These are phyloP conservation scores for Gremmenia infestans DNA, from an alignment of 2,329 filamentous ascomycete genomes.

Conservation along the genomic window DNA sequence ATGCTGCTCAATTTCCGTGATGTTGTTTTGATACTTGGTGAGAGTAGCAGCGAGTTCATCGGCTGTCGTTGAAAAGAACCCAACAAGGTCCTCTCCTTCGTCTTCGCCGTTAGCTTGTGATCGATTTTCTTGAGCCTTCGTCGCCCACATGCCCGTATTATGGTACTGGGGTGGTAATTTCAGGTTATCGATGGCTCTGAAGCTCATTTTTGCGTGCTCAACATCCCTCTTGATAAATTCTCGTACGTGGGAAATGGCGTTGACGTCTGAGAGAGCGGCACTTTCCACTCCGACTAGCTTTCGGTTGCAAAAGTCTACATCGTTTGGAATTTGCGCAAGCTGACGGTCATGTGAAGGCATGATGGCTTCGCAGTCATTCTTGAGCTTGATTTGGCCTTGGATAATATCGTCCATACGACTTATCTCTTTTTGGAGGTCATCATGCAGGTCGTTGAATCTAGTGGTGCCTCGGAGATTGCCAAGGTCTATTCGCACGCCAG, in stretches of 20 bases:
- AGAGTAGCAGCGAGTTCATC: conserved; percentile 58
- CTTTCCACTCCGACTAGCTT: conserved; percentile 60
- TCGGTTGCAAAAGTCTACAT: conserved; percentile 58
- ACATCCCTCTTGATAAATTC: conserved; percentile 59
- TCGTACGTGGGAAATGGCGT: conserved; percentile 52
- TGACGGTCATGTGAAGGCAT: conserved; percentile 58
- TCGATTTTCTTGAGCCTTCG: conserved; percentile 36
- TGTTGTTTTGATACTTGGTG: conserved; percentile 50
- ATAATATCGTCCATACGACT: conserved; percentile 75
- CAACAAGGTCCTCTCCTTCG: conserved; percentile 54
- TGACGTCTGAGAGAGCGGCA: conserved; percentile 57
- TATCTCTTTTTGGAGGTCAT: conserved; percentile 74
- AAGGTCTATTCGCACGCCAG: conserved; percentile 73
- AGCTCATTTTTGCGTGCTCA: conserved; percentile 64
- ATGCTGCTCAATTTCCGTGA: conserved; percentile 62
- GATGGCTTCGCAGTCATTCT: conserved; percentile 70
- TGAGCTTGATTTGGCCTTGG: conserved; percentile 70
- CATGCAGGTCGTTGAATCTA: conserved; percentile 84
- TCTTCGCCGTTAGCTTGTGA: conserved; percentile 38
- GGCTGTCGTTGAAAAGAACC: conserved; percentile 57
- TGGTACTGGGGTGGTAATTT: conserved; percentile 60
- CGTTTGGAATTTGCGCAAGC: conserved; percentile 58
- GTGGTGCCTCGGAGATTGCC: conserved; percentile 79
- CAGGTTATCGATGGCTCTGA: conserved; percentile 70
- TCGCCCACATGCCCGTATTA: conserved; percentile 36